Evolutionary conservation across 1,139 yeast genomes (phyloP), one percentile per base, ranked within the genome.

Genomic region (Magnusiomyces tetraspermus): DNA sequence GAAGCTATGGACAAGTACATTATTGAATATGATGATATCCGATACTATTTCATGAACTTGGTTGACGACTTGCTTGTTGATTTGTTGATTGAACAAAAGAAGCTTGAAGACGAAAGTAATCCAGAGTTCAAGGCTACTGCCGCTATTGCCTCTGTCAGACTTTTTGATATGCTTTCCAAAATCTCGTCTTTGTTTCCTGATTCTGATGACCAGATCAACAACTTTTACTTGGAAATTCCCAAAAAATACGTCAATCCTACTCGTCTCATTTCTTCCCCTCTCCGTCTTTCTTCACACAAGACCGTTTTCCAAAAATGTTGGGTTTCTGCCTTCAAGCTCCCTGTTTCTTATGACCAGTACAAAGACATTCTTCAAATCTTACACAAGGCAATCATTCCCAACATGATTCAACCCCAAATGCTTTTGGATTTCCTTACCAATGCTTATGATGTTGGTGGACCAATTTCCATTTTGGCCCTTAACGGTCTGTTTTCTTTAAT

Each of bases 341-440:
- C 75, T 2, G 67, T 80, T 15, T 64, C 74, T 1, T 58, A 60
- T 2, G 68, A 63, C 8, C 95, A 88, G 66, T 84, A 85, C 68
- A 87, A 86, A 67, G 72, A 83, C 0, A 74, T 84, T 1, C 73
- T 92, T 52, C 71, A 79, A 8, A 77, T 89, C 5, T 67, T 92
- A 60, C 97, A 92, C 68, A 88, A 87, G 65, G 73, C 95, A 57
- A 76, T 92, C 50, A 83, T 92, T 40, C 97, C 97, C 44, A 78
- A 76, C 63, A 78, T 89, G 77, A 76, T 80, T 45, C 83, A 82
- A 58, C 96, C 97, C 1, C 85, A 87, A 50, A 76, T 79, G 57
- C 72, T 92, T 51, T 88, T 92, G 96, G 98, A 92, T 69, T 92
- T 90, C 67, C 73, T 92, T 56, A 88, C 97, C 1, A 95, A 87